Conservation (phyloP, 768 basidiomycete genomes). For the Leccinellum luteum region DNA sequence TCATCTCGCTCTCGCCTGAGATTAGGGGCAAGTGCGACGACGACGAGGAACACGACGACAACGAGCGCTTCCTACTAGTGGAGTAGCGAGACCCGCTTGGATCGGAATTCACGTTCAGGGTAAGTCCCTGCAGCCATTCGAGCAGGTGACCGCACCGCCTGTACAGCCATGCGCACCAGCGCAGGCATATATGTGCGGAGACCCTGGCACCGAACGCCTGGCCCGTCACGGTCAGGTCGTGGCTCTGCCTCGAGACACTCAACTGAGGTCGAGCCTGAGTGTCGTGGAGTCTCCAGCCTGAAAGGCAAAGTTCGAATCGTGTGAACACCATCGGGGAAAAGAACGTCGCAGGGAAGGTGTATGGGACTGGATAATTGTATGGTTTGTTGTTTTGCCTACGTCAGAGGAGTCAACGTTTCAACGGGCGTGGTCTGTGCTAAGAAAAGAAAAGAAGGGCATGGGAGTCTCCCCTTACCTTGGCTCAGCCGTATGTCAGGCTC, state of each 20-base stretch:
- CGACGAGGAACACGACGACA: not conserved
- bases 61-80: not conserved
- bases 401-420: constrained; percentile 1
- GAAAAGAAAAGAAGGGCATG: not conserved
- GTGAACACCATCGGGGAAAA: constrained; percentile 18
- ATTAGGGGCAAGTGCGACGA: not conserved
- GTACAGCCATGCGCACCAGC: constrained; percentile 25
- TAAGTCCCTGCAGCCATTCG: not conserved
- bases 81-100: not conserved
- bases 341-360: not conserved
- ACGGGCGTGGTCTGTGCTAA: not conserved
- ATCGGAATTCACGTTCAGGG: not conserved
- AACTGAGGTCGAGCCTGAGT: constrained; percentile 21
- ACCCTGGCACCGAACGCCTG: constrained; percentile 26
- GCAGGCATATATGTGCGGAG: constrained; percentile 19
- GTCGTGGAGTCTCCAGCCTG: constrained; percentile 22
- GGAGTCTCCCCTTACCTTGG: not conserved
- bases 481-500: not conserved
- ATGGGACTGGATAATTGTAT: not conserved
- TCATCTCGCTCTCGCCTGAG: not conserved
- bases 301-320: constrained; percentile 23
- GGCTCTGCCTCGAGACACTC: constrained; percentile 18
- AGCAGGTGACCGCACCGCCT: constrained; percentile 11
- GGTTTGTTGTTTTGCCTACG: not conserved
- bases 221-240: constrained; percentile 22